Percentiles rank a stretch among this genome's conserved stretches.
These are phyloP conservation scores for Trichophyton benhamiae DNA, from an alignment of 2,329 filamentous ascomycete species.

Conservation along the genomic window DNA sequence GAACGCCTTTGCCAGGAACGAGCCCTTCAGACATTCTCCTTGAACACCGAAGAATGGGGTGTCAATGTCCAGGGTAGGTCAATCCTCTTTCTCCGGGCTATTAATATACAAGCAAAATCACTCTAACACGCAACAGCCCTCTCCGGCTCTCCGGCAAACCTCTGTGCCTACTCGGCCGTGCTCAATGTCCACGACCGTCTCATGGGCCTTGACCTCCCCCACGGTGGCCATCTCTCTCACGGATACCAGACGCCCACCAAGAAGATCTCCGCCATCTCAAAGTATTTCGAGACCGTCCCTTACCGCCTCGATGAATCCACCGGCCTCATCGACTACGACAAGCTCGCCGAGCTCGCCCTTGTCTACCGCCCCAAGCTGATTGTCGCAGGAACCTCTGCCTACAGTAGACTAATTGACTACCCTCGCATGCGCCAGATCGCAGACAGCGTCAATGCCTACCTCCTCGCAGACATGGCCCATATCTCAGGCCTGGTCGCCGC, in stretches of 20 bases:
- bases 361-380: slow-evolving; percentile 94
- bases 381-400: slow-evolving; percentile 91
- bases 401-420: slow-evolving; percentile 97
- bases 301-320: slow-evolving; percentile 69
- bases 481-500: slow-evolving; percentile 93
- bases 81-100: neutral
- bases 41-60: slow-evolving; percentile 80
- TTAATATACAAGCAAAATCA: neutral
- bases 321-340: slow-evolving; percentile 94
- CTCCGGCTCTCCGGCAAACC: slow-evolving; percentile 63
- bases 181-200: slow-evolving; percentile 91
- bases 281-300: slow-evolving; percentile 98
- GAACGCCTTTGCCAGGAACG: slow-evolving; percentile 83
- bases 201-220: slow-evolving; percentile 91
- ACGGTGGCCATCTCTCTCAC: slow-evolving; percentile 89
- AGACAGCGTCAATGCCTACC: slow-evolving; percentile 84
- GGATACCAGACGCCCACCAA: slow-evolving; percentile 92
- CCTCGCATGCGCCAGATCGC: slow-evolving; percentile 91
- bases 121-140: slow-evolving; percentile 44
- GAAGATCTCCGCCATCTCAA: slow-evolving; percentile 96
- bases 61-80: slow-evolving; percentile 80
- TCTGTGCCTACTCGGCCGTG: slow-evolving; percentile 84
- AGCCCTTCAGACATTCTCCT: slow-evolving; percentile 73
- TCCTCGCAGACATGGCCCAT: slow-evolving; percentile 96
- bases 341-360: slow-evolving; percentile 74